Evolutionary conservation across 345 rosid genomes (phyloP).

Genomic region (Laguncularia racemosa): DNA sequence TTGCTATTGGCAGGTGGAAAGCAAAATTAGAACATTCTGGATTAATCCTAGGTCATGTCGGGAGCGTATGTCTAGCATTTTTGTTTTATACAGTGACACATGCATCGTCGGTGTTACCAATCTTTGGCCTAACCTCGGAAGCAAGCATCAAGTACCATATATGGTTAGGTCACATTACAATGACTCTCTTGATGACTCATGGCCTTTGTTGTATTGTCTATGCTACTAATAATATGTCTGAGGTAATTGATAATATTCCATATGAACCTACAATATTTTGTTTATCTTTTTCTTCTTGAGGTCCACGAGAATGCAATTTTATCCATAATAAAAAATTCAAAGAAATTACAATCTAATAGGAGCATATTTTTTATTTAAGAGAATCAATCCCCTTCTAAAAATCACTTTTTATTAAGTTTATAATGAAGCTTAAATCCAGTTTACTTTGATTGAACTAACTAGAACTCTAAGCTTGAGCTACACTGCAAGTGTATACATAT

Average conservation of each 20-base stretch:
- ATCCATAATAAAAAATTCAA: too few species aligned
- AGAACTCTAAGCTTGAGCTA: too few species aligned
- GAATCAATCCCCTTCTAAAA: too few species aligned
- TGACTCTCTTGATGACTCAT: slow-evolving; percentile 34
- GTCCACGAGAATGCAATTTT: too few species aligned
- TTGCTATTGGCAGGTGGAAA: slow-evolving; percentile 24
- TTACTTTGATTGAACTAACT: too few species aligned
- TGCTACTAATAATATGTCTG: slow-evolving; percentile 17
- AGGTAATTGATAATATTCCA: slow-evolving; percentile 16
- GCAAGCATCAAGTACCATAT: slow-evolving; percentile 40
- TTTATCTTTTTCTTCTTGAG: too few species aligned
- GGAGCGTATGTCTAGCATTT: slow-evolving; percentile 30
- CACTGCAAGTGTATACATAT: too few species aligned
- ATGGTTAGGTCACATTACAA: slow-evolving; percentile 34
- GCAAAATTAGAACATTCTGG: slow-evolving; percentile 16
- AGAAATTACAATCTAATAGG: too few species aligned
- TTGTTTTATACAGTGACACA: slow-evolving; percentile 44
- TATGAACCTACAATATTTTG: too few species aligned
- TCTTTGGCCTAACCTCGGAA: slow-evolving; percentile 40
- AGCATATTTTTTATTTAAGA: too few species aligned
- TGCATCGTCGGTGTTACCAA: slow-evolving; percentile 32
- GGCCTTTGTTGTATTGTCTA: slow-evolving; percentile 24
- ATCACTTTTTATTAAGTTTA: too few species aligned
- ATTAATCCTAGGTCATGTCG: slow-evolving; percentile 19
- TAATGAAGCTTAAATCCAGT: too few species aligned